phyloP scores from a whole-genome alignment of 1,284 basidiomycete genomes.

The Spongiforma sp. region DNA sequence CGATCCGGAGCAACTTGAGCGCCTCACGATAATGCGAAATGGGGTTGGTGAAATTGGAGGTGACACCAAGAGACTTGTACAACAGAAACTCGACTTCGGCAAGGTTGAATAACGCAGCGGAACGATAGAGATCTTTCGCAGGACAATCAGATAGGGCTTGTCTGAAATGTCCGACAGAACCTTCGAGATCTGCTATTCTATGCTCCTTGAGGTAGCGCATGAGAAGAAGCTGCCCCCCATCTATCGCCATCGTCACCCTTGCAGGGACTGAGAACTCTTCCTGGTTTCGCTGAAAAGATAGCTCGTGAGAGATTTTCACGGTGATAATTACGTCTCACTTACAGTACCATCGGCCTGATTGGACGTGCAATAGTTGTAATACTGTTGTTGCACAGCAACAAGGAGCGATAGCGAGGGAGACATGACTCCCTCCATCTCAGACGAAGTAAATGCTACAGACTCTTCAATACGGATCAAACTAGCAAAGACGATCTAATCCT shows the following conservation, averaged over 20 bases:
- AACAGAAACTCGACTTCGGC: conserved; percentile 10
- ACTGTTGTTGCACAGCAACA: not conserved
- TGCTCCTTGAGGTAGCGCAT: not conserved
- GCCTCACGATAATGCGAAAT: conserved; percentile 4
- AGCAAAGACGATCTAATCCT: not conserved
- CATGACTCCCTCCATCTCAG: not conserved
- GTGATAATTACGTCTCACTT: not conserved
- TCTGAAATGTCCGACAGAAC: conserved; percentile 10
- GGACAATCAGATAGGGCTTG: conserved; percentile 8
- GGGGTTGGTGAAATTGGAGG: not conserved
- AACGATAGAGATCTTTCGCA: not conserved
- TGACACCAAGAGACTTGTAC: not conserved
- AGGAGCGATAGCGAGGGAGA: not conserved
- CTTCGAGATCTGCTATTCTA: conserved; percentile 2
- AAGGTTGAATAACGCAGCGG: conserved; percentile 15
- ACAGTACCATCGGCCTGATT: not conserved
- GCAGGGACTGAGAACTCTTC: not conserved
- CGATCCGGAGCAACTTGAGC: conserved; percentile 2
- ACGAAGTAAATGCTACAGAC: not conserved
- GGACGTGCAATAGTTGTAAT: not conserved
- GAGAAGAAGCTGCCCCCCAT: conserved; percentile 5
- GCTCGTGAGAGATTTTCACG: not conserved
- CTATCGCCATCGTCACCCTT: not conserved
- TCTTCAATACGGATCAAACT: not conserved
- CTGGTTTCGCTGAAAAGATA: not conserved